Percentiles rank a stretch among this genome's conserved stretches.
Conservation (phyloP, 371 early-diverging fungal genomes). For the Capillidium rhysosporum region DNA sequence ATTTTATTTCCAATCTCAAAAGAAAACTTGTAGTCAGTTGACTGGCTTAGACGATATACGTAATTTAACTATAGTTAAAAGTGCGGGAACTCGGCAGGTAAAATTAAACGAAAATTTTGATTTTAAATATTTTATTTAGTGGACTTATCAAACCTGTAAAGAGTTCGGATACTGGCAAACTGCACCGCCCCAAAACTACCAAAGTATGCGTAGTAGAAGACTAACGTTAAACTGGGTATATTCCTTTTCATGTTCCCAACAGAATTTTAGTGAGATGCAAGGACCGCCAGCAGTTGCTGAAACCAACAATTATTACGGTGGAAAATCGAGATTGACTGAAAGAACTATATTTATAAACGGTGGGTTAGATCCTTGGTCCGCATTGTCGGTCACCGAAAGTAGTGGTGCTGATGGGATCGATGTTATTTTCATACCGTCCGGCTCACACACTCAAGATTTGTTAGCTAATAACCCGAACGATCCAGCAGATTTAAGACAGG, state of each 20-base stretch:
- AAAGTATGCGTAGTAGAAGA: constrained; percentile 19
- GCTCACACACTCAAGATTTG: constrained; percentile 4
- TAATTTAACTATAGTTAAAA: background rate
- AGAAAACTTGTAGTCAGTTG: background rate
- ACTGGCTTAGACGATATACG: background rate
- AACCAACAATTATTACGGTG: constrained; percentile 24
- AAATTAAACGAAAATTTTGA: background rate
- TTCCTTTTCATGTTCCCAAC: background rate
- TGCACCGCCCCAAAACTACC: constrained; percentile 18
- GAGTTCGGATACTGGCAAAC: constrained; percentile 48
- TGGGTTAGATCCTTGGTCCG: constrained; percentile 39
- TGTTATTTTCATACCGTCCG: background rate
- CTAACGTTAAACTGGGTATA: background rate
- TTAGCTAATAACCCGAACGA: background rate
- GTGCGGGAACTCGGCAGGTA: background rate
- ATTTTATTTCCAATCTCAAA: background rate
- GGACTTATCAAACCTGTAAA: constrained; percentile 25
- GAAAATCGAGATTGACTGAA: constrained; percentile 20
- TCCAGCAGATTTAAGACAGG: background rate
- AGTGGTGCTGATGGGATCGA: too few species aligned
- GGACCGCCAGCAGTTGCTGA: constrained; percentile 13
- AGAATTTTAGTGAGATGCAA: constrained; percentile 5
- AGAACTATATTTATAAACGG: constrained; percentile 34
- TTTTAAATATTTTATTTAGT: background rate
- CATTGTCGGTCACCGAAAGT: constrained; percentile 12